Conservation (phyloP, 140 eudicot genomes). For the Flaveria floridana region DNA sequence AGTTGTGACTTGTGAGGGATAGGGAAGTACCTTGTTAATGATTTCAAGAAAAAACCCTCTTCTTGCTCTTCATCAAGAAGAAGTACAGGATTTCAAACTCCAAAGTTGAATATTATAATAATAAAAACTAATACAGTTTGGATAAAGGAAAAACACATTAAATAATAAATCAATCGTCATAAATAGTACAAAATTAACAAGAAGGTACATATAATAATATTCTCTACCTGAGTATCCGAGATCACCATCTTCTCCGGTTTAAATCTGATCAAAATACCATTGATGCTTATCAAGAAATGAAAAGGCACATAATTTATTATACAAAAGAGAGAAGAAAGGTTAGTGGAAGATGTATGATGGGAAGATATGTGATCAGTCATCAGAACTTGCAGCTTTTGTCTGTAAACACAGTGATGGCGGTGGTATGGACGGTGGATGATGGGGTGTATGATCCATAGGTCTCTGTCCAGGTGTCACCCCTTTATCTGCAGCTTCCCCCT, state of each 20-base stretch:
- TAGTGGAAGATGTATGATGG: not conserved
- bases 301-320: not conserved
- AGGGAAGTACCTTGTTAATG: slow-evolving; percentile 28
- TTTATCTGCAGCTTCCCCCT: slow-evolving; percentile 20
- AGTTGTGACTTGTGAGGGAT: not conserved
- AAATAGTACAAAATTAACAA: slow-evolving; percentile 33
- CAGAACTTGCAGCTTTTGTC: slow-evolving; percentile 34
- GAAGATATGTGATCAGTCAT: slow-evolving; percentile 11
- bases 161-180: slow-evolving; percentile 33
- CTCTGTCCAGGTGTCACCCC: slow-evolving; percentile 37
- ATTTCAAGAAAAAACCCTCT: slow-evolving; percentile 37
- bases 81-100: slow-evolving; percentile 43
- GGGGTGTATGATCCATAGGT: slow-evolving; percentile 8
- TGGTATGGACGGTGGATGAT: slow-evolving; percentile 22
- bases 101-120: slow-evolving; percentile 35
- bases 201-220: slow-evolving; percentile 27
- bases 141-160: slow-evolving; percentile 25
- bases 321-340: not conserved
- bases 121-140: slow-evolving; percentile 25
- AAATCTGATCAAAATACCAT: slow-evolving; percentile 27
- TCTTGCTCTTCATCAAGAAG: slow-evolving; percentile 38
- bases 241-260: slow-evolving; percentile 30
- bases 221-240: slow-evolving; percentile 25
- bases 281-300: slow-evolving; percentile 1
- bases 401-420: slow-evolving; percentile 21